A percentile compares a stretch with the other conserved stretches of the same genome.
Evolutionary conservation across 208 protist genomes (phyloP).

Genomic region (Trypanosoma congolense): DNA sequence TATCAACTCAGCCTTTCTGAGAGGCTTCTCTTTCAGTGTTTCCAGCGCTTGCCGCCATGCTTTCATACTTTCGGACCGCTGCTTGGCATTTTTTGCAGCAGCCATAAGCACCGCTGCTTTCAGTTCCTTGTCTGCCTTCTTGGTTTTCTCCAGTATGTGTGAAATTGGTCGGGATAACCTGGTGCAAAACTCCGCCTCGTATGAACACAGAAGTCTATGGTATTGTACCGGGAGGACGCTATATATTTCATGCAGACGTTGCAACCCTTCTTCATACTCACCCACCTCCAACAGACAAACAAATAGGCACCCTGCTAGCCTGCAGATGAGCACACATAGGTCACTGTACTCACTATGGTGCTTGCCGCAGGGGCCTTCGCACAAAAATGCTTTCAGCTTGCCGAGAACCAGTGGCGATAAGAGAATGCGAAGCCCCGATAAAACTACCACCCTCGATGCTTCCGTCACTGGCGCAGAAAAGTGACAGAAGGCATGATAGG

Average conservation of each 20-base stretch:
- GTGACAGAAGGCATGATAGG: constrained; percentile 21
- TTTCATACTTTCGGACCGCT: constrained; percentile 24
- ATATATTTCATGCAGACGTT: constrained; percentile 38
- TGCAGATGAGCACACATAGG: constrained; percentile 9
- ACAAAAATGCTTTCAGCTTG: constrained; percentile 6
- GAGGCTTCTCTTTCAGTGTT: constrained; percentile 27
- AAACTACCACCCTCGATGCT: constrained; percentile 23
- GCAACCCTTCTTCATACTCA: constrained; percentile 33
- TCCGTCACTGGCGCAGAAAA: constrained; percentile 20
- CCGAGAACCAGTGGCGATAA: constrained; percentile 33
- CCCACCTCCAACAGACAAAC: constrained; percentile 23
- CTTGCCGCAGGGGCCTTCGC: constrained; percentile 2
- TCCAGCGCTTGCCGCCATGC: constrained; percentile 46
- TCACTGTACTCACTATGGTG: constrained; percentile 16
- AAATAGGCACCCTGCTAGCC: constrained; percentile 21
- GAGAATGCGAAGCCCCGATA: constrained; percentile 69
- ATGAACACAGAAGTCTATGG: constrained; percentile 40
- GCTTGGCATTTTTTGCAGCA: constrained; percentile 32
- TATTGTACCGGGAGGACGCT: constrained; percentile 47
- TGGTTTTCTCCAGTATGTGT: constrained; percentile 29
- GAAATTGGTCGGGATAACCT: constrained; percentile 33
- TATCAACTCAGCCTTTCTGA: constrained; percentile 39
- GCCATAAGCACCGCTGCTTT: constrained; percentile 66
- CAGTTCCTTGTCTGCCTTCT: constrained; percentile 49
- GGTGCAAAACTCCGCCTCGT: constrained; percentile 54